Base-by-base conservation (phyloP, 106 monocot genomes). In the Acorus calamus region DNA sequence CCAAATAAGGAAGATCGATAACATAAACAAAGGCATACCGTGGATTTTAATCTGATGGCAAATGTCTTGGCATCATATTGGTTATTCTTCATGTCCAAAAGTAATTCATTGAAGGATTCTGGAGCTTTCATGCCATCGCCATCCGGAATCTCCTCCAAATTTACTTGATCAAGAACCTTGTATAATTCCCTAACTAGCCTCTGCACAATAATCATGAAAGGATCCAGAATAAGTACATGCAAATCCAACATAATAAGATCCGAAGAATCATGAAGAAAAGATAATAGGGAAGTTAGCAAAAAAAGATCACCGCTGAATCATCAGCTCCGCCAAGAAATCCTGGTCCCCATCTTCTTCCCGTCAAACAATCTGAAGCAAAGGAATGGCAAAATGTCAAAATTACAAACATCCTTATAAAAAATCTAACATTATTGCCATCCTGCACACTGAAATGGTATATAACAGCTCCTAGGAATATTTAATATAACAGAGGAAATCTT, bases 321-420 rank as follows among this genome's bases (percentile, higher is more conserved):
- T 86, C 85, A 63, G 61, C 69, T 12, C 78, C 63, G 56, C 77
- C 73, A 61, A 93, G 83, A 79, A 93, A 83, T 43, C 79, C 81
- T 45, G 93, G 89, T 47, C 93, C 93, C 11, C 85, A 56, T 59
- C 86, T 70, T 66, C 93, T 83, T 69, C 93, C 93, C 28, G 28
- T 28, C 14, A 89, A 81, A 78, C 93, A 93, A 93, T 79, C 93
- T 93, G 71, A n/a, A n/a, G n/a, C n/a, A n/a, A n/a, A n/a, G n/a
- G n/a, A 8, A 50, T 50, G n/a, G 28, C 28, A 28, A 28, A 28
- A 28, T 28, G 28, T 28, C 28, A 28, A 28, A 28, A 28, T 28
- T 28, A 28, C 28, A 28, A 28, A 28, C 28, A 28, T 28, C 28
- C 28, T 28, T 28, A 28, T 28, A 28, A 28, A 28, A 28, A 28